Conservation (phyloP, 345 rosid genomes). For the Fremontodendron californicum region DNA sequence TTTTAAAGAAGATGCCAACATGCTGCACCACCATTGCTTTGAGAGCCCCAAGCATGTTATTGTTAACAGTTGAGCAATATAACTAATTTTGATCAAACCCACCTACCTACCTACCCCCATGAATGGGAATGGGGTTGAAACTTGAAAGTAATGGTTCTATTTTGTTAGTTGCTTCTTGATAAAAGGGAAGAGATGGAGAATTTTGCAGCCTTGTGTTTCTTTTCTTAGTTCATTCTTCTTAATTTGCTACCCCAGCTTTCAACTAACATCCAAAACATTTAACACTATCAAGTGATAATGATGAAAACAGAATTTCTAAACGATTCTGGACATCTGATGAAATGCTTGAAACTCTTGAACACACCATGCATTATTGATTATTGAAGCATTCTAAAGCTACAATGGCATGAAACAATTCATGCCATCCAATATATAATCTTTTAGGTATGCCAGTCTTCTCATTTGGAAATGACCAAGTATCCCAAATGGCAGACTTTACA, state of each 20-base stretch:
- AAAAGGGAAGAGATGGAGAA: background rate
- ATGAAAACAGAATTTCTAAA: background rate
- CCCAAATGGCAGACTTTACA: background rate
- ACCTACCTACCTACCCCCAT: too few species aligned
- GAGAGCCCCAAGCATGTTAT: too few species aligned
- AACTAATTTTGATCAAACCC: too few species aligned
- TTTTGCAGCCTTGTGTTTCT: background rate
- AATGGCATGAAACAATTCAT: background rate
- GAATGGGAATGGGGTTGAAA: too few species aligned
- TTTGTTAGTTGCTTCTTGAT: too few species aligned
- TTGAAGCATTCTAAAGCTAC: background rate
- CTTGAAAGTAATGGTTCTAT: too few species aligned
- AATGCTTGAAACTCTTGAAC: background rate
- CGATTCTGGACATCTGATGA: background rate
- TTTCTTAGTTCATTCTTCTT: background rate
- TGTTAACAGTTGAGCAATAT: too few species aligned
- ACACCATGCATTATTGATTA: background rate
- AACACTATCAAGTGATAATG: background rate
- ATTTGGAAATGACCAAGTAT: background rate
- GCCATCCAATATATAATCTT: background rate
- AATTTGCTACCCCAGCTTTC: background rate
- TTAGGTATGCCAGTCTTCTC: background rate
- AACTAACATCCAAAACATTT: background rate
- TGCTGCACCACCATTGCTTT: too few species aligned
- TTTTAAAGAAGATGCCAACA: too few species aligned